Percentiles rank a stretch among this genome's conserved stretches.
Conservation (phyloP, 2,329 filamentous ascomycete species). For the Cercospora zeae-maydis region DNA sequence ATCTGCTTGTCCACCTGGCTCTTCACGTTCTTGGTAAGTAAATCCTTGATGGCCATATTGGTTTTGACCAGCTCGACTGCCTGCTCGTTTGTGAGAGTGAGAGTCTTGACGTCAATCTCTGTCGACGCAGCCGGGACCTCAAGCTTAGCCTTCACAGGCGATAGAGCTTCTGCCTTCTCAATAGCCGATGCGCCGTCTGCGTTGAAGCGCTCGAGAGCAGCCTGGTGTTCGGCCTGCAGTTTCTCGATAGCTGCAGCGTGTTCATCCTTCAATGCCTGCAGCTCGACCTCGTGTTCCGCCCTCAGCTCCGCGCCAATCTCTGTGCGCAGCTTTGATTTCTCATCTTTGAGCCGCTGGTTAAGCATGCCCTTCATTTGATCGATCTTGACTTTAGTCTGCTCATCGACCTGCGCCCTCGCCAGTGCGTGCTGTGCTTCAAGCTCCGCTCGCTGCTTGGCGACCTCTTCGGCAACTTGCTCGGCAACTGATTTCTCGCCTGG, state of each 20-base stretch:
- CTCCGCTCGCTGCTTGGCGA: constrained; percentile 38
- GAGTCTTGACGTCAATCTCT: constrained; percentile 24
- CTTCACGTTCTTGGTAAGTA: constrained; percentile 58
- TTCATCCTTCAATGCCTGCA: constrained; percentile 47
- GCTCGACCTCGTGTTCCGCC: constrained; percentile 46
- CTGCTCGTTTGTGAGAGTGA: constrained; percentile 49
- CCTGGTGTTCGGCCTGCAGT: constrained; percentile 38
- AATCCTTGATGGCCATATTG: constrained; percentile 49
- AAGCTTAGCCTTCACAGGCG: constrained; percentile 38
- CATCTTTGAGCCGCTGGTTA: constrained; percentile 63
- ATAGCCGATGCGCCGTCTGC: constrained; percentile 39
- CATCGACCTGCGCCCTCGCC: constrained; percentile 46
- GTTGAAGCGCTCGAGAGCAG: constrained; percentile 38
- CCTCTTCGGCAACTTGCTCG: constrained; percentile 49
- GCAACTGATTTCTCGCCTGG: constrained; percentile 39
- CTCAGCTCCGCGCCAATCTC: constrained; percentile 35
- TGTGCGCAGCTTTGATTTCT: constrained; percentile 37
- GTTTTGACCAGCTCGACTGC: constrained; percentile 49
- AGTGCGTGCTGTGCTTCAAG: constrained; percentile 39
- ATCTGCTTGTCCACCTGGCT: constrained; percentile 43
- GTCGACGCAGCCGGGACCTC: constrained; percentile 29
- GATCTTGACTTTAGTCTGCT: constrained; percentile 54
- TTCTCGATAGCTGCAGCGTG: constrained; percentile 46
- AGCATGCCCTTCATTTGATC: constrained; percentile 66
- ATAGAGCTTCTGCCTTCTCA: constrained; percentile 33